phyloP scores from a whole-genome alignment of 192 early-diverging fungal genomes.

The Entomortierella lignicola region DNA sequence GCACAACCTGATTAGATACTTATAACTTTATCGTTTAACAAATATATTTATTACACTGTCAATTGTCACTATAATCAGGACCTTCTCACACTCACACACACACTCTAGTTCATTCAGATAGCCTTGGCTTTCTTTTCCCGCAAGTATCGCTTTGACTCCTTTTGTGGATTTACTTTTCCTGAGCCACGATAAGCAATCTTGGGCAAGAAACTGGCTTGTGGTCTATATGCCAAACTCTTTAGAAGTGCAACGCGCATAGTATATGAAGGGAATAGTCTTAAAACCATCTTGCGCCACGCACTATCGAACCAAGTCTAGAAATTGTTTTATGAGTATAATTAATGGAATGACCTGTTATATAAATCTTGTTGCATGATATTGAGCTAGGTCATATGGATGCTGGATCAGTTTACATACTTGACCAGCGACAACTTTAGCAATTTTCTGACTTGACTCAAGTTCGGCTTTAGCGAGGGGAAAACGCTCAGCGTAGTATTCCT shows the following conservation, averaged over 20 bases:
- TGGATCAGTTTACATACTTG: not conserved
- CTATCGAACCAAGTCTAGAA: not conserved
- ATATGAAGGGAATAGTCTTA: slow-evolving; percentile 3
- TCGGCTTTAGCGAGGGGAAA: not conserved
- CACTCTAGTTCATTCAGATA: no score
- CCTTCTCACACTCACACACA: no score
- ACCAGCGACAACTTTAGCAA: not conserved
- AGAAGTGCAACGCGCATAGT: not conserved
- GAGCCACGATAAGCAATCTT: slow-evolving; percentile 7
- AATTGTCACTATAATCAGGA: no score
- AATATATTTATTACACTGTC: no score
- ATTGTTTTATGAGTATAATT: no score
- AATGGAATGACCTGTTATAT: no score
- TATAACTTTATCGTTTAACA: no score
- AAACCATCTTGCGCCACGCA: not conserved
- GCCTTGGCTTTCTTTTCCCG: no score
- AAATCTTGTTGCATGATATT: no score
- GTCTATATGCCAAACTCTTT: not conserved
- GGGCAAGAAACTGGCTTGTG: not conserved
- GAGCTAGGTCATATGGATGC: no score
- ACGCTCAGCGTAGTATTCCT: not conserved
- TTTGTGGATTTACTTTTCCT: slow-evolving; percentile 1
- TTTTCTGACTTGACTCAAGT: slow-evolving; percentile 3
- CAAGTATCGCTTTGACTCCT: slow-evolving; percentile 18
- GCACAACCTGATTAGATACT: no score